Conservation (phyloP, 805 yeast genomes). For the Candida andamanensis region DNA sequence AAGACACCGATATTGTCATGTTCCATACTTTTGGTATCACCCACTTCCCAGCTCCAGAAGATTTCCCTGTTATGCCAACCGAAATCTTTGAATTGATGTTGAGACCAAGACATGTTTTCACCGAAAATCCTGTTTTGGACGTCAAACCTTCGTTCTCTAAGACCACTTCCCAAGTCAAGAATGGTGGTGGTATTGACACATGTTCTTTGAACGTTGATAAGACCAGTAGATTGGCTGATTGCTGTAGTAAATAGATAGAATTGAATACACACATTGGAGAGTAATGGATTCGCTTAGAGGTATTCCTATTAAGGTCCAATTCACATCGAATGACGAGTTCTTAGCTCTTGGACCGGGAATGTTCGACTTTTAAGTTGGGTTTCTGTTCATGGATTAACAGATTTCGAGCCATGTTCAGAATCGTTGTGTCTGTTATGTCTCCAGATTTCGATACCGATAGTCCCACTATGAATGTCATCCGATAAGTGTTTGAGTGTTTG, state of each 20-base stretch:
- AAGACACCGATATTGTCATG: constrained; percentile 65
- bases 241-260: constrained; percentile 15
- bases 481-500: too few species aligned
- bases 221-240: constrained; percentile 34
- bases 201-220: constrained; percentile 35
- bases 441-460: too few species aligned
- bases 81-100: constrained; percentile 71
- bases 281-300: too few species aligned
- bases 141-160: constrained; percentile 56
- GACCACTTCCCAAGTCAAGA: constrained; percentile 37
- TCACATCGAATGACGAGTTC: too few species aligned
- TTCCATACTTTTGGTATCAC: constrained; percentile 84
- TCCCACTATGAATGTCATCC: too few species aligned
- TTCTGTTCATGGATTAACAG: too few species aligned
- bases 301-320: too few species aligned
- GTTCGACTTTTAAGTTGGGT: too few species aligned
- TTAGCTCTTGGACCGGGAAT: too few species aligned
- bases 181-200: constrained; percentile 30
- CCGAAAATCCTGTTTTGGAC: constrained; percentile 73
- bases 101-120: constrained; percentile 76
- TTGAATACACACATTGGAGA: too few species aligned
- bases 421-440: too few species aligned
- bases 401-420: too few species aligned
- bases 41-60: constrained; percentile 86
- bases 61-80: constrained; percentile 86